Base-by-base conservation (phyloP, 2,329 filamentous ascomycete genomes). In the Penicillium sp. region DNA sequence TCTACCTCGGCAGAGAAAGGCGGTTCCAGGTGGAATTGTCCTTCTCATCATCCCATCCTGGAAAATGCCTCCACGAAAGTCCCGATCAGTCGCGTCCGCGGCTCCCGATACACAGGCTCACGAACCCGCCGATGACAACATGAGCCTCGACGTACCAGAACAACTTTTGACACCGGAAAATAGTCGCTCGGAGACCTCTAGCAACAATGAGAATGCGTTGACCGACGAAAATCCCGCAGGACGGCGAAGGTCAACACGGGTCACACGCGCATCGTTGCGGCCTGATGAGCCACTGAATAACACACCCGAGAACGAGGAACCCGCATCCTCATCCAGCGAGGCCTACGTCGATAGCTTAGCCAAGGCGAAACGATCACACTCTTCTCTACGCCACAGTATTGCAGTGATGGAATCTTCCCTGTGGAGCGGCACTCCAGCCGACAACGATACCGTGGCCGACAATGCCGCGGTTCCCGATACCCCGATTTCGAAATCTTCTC, bases 141-240 rank as follows among this genome's bases (percentile, higher is more conserved):
- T 68, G 61, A 65, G 59, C 44, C 63, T 72, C 35, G 70, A 74
- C 45, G 65, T 71, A 16, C 66, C 71, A 16, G 71, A 71, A 61
- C 70, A 74, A 56, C 66, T 75, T n/a, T 66, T 76, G 16, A 76
- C 74, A 2, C 74, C 74, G 49, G 73, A 75, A 51, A 73, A 74
- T 38, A 76, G 74, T 56, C 72, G 70, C 49, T 76, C 73, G n/a
- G 74, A 76, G 52, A 74, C 72, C 2, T 74, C 73, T 5, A 76
- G 72, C 61, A 72, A 71, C 59, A 70, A 70, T 61, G 70, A 72
- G 54, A 68, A 71, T 61, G 67, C 67, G 60, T 67, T 63, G 11
- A 60, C 58, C 27, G 70, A 74, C 42, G 70, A 74, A 55, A 70
- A 70, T 56, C 61, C 65, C 27, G 53, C 61, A 11, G 47, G 61